Base-by-base conservation (phyloP, 106 monocot species). In the Narthecium ossifragum region DNA sequence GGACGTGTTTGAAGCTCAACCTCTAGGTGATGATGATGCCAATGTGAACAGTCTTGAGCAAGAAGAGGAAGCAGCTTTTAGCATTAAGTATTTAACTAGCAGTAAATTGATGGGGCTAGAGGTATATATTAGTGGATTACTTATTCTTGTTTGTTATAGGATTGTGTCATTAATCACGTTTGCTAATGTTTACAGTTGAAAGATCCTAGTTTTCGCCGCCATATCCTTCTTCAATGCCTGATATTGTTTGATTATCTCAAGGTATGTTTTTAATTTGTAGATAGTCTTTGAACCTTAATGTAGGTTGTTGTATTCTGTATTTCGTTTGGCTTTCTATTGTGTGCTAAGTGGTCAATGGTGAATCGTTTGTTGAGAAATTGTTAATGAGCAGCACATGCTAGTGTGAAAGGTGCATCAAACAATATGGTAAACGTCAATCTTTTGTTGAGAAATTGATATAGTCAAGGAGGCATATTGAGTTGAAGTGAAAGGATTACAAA, bases 61-160 rank as follows among this genome's bases (percentile, higher is more conserved):
- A 48, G 83, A 80, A 51, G 92, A 93, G 53, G 76, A 84, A 71
- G 73, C 87, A 57, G 67, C 80, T 82, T 98, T 98, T 59, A 91
- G 78, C 67, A 91, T 90, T 31, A 98, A 98, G 61, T 98, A 98
- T 72, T 80, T 98, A 47, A 98, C 98, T 45, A 91, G 98, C 71
- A 98, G 86, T 64, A 98, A 98, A 70, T 49, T 98, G 51, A 91
- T 98, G 98, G 91, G 98, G 6, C 80, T 98, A 75, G 90, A 98
- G 94, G 94, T 94, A 70, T 59, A 27, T 40, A 63, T 61, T 45
- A 28, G 52, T 21, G 51, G 34, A 62, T 38, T 22, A 22, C 13
- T 24, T 54, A 8, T 31, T 55, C 31, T 20, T 6, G 27, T 24
- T 53, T 27, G 46, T 40, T 4, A 53, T 40, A 34, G n/a, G 8